Conservation (phyloP, 495 filamentous ascomycete species). For the Aspergillus biplanus region DNA sequence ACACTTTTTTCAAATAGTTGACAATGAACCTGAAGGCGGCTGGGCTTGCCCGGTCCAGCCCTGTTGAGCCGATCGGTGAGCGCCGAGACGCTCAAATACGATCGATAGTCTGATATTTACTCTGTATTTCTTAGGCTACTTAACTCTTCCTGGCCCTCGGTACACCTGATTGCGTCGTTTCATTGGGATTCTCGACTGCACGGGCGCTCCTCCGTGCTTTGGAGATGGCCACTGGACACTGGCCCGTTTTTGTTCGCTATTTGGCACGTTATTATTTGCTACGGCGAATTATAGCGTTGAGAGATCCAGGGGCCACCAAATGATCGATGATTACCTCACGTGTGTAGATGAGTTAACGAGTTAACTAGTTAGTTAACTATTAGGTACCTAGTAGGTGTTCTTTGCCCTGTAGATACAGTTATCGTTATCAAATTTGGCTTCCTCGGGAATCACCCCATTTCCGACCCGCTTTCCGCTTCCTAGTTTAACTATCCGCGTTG, state of each 20-base stretch:
- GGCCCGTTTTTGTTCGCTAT: neutral
- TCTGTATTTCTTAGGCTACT: conserved; percentile 3
- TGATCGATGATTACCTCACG: neutral
- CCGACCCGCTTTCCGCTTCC: neutral
- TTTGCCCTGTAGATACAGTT: neutral
- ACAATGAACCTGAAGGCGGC: conserved; percentile 3
- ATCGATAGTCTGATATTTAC: conserved; percentile 16
- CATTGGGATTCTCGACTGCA: neutral
- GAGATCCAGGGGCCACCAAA: neutral
- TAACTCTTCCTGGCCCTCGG: conserved; percentile 1
- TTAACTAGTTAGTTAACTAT: neutral
- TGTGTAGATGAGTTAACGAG: neutral
- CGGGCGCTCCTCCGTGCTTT: neutral
- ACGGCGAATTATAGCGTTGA: neutral
- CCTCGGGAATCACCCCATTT: neutral
- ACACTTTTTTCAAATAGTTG: neutral
- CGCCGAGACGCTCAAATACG: conserved; percentile 5
- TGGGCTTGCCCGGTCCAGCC: conserved; percentile 1
- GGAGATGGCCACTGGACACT: too few species aligned
- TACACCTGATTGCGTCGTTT: neutral
- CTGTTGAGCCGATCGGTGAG: conserved; percentile 12
- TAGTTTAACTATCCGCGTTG: neutral
- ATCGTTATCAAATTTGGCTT: neutral
- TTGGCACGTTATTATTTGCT: neutral
- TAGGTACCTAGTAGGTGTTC: neutral